Evolutionary conservation across 805 yeast genomes (phyloP), one percentile per base, ranked within the genome.

Genomic region (Lipomyces mesembrius): DNA sequence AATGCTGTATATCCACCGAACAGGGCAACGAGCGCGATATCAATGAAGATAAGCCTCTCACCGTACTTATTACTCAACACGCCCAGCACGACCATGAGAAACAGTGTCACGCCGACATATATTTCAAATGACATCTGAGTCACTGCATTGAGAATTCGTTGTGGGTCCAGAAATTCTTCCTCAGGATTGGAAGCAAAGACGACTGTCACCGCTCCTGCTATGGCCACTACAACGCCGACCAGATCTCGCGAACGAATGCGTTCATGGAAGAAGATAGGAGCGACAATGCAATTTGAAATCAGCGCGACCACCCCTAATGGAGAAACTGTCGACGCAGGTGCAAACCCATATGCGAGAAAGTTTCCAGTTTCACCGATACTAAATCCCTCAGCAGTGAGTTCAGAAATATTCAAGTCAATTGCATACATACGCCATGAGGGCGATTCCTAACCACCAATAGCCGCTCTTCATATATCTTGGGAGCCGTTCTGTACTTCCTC

Each of bases 271-370:
- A 83, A 67, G 0, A 83, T 74, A 0, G 86, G 86, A 0, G 86
- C 86, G 27, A 84, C 77, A 1, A 83, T 77, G 62, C 83, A 78
- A 67, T 84, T 83, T 2, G 85, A 79, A 0, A 84, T 76, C 25
- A 82, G 77, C 0, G 86, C 83, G 49, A 83, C 81, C 1, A 83
- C 85, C 3, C 86, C 86, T 39, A 83, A 66, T 0, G 86, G 85
- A 3, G 84, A 80, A 20, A 83, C 84, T 2, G 82, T 76, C 11
- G 82, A 78, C 4, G 83, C 83, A 0, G 84, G 84, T 0, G 83
- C 82, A 56, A 82, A 74, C 0, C 86, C 86, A 68, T 82, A 83
- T 14, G 85, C 84, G 9, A 83, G 73, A 66, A 83, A 82, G 70
- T 82, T 83, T 8, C 83, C 82, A 11, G 78, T 72, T 66, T 83